phyloP scores from a whole-genome alignment of 1,284 basidiomycete species.

The Exobasidium cylindrosporum region DNA sequence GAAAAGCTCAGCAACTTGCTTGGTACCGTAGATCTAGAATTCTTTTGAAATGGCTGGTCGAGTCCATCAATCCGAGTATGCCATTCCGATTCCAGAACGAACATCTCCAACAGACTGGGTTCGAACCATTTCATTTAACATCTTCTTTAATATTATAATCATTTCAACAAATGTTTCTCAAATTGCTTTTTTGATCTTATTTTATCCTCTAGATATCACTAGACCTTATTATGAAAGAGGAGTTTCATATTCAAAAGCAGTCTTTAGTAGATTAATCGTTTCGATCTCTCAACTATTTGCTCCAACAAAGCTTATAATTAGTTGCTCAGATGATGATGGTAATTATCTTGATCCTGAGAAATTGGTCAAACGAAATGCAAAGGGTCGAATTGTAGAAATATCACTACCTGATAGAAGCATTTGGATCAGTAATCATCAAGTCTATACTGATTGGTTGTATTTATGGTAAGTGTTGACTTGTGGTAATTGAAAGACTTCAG shows the following conservation, averaged over 20 bases:
- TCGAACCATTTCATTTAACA: constrained; percentile 31
- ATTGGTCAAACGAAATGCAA: constrained; percentile 28
- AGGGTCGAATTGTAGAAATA: constrained; percentile 25
- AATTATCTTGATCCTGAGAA: constrained; percentile 31
- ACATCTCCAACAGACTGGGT: constrained; percentile 16
- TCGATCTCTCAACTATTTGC: constrained; percentile 43
- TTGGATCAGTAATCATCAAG: constrained; percentile 45
- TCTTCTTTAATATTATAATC: constrained; percentile 40
- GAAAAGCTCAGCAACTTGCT: too few species aligned
- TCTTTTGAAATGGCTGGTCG: too few species aligned
- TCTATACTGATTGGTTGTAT: constrained; percentile 51
- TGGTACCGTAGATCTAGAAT: too few species aligned
- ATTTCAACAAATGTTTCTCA: constrained; percentile 31
- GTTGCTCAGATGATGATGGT: constrained; percentile 33
- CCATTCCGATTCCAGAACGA: constrained; percentile 31
- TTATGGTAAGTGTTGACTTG: constrained; percentile 30
- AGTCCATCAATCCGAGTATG: constrained; percentile 5
- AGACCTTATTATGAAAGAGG: constrained; percentile 22
- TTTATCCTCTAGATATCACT: constrained; percentile 22
- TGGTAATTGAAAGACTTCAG: too few species aligned
- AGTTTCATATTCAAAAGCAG: constrained; percentile 37
- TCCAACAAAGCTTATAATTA: constrained; percentile 38
- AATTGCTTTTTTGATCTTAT: constrained; percentile 30
- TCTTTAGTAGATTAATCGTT: constrained; percentile 30
- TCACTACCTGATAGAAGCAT: constrained; percentile 30